phyloP scores from a whole-genome alignment of 2,329 filamentous ascomycete species.

The Colletotrichum sp. region DNA sequence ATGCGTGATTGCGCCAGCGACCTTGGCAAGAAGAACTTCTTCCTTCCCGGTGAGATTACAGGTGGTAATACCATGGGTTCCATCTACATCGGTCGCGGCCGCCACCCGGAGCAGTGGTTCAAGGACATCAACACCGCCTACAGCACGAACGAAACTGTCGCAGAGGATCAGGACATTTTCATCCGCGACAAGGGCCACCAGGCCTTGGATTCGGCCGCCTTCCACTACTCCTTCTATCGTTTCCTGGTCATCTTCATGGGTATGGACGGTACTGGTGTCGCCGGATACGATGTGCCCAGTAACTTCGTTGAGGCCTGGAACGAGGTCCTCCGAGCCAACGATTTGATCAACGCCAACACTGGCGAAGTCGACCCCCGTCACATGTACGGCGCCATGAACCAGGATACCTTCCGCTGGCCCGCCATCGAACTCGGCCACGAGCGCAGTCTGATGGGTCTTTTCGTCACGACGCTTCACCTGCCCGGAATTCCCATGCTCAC shows the following conservation, averaged over 20 bases:
- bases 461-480: conserved; percentile 62
- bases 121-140: conserved; percentile 23
- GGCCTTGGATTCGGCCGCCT: conserved; percentile 45
- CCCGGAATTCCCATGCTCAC: conserved; percentile 66
- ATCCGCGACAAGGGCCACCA: conserved; percentile 62
- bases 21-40: conserved; percentile 67
- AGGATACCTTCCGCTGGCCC: conserved; percentile 71
- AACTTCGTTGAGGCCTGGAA: conserved; percentile 58
- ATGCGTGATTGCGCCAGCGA: conserved; percentile 61
- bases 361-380: conserved; percentile 68
- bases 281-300: conserved; percentile 32
- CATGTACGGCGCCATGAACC: conserved; percentile 68
- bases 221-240: conserved; percentile 41
- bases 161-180: conserved; percentile 35
- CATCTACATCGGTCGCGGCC: conserved; percentile 65
- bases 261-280: conserved; percentile 35
- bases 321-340: conserved; percentile 60
- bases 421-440: conserved; percentile 61
- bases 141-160: conserved; percentile 18
- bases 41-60: conserved; percentile 69
- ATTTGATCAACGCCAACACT: conserved; percentile 64
- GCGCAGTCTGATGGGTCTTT: conserved; percentile 60
- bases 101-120: conserved; percentile 39
- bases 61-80: conserved; percentile 65
- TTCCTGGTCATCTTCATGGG: conserved; percentile 34